A percentile compares a stretch with the other conserved stretches of the same genome.
phyloP scores from a whole-genome alignment of 495 filamentous ascomycete species.

The Trichocladium uniseriatum region DNA sequence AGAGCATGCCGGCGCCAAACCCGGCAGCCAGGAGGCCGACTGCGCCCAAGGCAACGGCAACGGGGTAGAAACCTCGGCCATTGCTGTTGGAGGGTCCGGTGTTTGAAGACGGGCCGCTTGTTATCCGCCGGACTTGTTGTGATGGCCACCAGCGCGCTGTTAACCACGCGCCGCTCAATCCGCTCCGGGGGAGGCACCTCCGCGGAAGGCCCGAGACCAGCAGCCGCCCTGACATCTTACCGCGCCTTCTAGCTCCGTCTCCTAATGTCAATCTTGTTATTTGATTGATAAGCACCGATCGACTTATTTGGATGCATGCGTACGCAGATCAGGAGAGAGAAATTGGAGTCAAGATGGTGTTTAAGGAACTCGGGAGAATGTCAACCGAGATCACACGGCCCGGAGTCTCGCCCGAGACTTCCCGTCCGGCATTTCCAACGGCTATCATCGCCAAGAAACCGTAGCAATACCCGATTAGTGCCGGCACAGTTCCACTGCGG shows the following conservation, averaged over 20 bases:
- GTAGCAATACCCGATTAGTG: no score
- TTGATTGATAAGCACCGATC: no score
- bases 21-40: not conserved
- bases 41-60: not conserved
- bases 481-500: no score
- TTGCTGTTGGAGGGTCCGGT: not conserved
- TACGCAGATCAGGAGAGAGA: not conserved
- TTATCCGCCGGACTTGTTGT: not conserved
- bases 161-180: not conserved
- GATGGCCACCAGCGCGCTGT: not conserved
- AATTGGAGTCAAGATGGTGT: not conserved
- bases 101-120: not conserved
- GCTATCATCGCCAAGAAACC: not conserved
- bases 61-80: not conserved
- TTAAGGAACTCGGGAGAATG: no score
- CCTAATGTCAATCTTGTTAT: not conserved
- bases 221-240: not conserved
- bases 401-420: slow-evolving; percentile 3
- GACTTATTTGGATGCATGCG: not conserved
- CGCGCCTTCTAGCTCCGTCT: not conserved
- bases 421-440: not conserved
- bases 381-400: no score
- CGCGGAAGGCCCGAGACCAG: not conserved
- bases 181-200: not conserved
- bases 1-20: not conserved